These are phyloP conservation scores for Notholithocarpus densiflorus DNA, from an alignment of 306 rosid species.

Conservation along the genomic window DNA sequence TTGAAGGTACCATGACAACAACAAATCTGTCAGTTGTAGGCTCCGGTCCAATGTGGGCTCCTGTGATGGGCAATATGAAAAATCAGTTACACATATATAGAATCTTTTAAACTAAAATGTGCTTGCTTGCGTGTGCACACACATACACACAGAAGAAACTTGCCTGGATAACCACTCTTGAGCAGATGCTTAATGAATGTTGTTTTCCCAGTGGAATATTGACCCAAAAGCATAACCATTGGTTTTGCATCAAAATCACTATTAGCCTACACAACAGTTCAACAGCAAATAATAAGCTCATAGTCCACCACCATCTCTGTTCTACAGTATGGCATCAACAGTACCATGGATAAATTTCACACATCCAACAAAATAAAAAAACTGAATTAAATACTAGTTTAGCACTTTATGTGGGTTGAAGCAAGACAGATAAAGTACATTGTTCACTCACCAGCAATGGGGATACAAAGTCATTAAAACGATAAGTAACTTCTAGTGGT, in stretches of 20 bases:
- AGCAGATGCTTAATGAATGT: conserved; percentile 95
- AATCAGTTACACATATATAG: neutral
- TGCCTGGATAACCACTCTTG: conserved; percentile 77
- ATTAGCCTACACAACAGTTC: conserved; percentile 53
- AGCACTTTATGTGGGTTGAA: neutral
- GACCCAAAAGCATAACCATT: conserved; percentile 97
- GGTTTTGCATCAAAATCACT: conserved; percentile 99
- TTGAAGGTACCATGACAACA: conserved; percentile 79
- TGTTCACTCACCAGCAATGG: conserved; percentile 60
- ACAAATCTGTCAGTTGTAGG: conserved; percentile 99
- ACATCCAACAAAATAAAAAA: neutral
- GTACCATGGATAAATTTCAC: neutral
- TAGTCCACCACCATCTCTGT: neutral
- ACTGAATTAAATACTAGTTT: neutral
- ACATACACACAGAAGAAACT: conserved; percentile 24
- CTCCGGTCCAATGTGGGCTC: conserved; percentile 99
- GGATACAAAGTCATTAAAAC: conserved; percentile 80
- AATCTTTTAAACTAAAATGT: neutral
- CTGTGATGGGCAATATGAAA: conserved; percentile 34
- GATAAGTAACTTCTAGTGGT: conserved; percentile 82
- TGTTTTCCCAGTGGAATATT: conserved; percentile 96
- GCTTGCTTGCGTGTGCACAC: neutral
- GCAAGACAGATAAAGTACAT: neutral
- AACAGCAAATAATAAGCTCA: conserved; percentile 4
- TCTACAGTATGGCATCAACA: neutral